phyloP scores from a whole-genome alignment of 306 rosid genomes.

The Malus sieversii region DNA sequence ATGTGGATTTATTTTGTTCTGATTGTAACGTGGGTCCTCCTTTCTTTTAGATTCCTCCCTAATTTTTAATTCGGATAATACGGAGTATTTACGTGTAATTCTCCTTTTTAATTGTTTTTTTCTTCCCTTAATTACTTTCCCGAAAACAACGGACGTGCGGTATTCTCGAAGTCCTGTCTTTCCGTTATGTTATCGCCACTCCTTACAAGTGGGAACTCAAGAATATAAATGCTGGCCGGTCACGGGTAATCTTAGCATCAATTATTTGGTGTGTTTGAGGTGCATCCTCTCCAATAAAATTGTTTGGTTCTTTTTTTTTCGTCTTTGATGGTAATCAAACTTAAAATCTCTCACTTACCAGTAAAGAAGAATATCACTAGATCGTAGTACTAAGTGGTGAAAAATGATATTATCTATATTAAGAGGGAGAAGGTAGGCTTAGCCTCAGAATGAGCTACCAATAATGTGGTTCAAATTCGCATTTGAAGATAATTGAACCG shows the following conservation, averaged over 20 bases:
- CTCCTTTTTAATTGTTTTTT: neutral
- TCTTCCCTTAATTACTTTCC: neutral
- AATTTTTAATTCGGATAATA: neutral
- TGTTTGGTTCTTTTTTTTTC: too few relatives aligned
- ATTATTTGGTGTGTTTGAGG: conserved; percentile 3
- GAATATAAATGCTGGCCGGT: neutral
- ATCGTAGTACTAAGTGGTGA: too few relatives aligned
- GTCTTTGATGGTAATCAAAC: too few relatives aligned
- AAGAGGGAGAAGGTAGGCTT: fast-evolving
- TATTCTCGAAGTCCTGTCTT: conserved; percentile 8
- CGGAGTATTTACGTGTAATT: neutral
- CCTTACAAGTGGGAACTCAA: conserved; percentile 32
- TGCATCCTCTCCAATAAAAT: neutral
- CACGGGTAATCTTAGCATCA: neutral
- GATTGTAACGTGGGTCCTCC: conserved; percentile 2
- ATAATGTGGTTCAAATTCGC: too few relatives aligned
- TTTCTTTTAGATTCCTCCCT: neutral
- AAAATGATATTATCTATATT: too few relatives aligned
- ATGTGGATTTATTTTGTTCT: conserved; percentile 3
- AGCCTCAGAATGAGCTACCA: fast-evolving
- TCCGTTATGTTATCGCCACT: conserved; percentile 11
- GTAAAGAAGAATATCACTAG: too few relatives aligned
- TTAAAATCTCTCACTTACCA: too few relatives aligned
- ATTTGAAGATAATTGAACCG: fast-evolving
- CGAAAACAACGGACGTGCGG: conserved; percentile 13